Conservation (phyloP, 2,329 filamentous ascomycete species). For the Colletotrichum sojae region DNA sequence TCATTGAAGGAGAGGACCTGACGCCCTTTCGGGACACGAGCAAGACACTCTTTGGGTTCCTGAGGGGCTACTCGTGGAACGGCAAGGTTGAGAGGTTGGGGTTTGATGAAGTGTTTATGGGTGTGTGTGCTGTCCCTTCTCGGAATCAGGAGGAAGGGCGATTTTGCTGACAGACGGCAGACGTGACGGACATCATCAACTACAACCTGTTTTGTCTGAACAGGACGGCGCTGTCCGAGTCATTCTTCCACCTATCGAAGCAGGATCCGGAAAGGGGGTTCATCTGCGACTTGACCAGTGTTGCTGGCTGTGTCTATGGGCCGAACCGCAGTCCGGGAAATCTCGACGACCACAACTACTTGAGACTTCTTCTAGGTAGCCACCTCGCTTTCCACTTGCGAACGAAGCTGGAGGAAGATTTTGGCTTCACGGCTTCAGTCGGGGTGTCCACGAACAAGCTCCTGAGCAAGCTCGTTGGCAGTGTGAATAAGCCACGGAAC, state of each 20-base stretch:
- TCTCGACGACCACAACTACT: constrained; percentile 57
- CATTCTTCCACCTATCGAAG: constrained; percentile 84
- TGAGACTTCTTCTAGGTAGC: constrained; percentile 82
- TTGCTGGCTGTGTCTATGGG: constrained; percentile 73
- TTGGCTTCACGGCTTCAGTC: constrained; percentile 89
- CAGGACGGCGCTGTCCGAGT: constrained; percentile 70
- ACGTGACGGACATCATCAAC: constrained; percentile 88
- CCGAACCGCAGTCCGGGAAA: constrained; percentile 42
- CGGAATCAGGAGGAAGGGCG: too few species aligned
- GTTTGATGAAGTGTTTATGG: constrained; percentile 84
- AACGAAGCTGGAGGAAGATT: constrained; percentile 78
- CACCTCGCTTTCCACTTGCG: constrained; percentile 85
- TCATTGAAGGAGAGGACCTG: constrained; percentile 89
- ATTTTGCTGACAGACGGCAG: constrained; percentile 68
- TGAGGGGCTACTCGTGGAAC: constrained; percentile 84
- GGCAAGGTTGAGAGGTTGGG: constrained; percentile 84
- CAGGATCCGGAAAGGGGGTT: constrained; percentile 87
- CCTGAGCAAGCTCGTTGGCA: constrained; percentile 87
- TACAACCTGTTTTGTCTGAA: constrained; percentile 86
- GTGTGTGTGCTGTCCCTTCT: constrained; percentile 46
- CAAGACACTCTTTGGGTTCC: constrained; percentile 82
- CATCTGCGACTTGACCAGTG: constrained; percentile 76
- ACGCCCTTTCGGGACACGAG: constrained; percentile 88
- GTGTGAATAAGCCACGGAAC: constrained; percentile 85
- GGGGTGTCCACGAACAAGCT: constrained; percentile 91